Evolutionary conservation across 768 basidiomycete genomes (phyloP).

Genomic region (Collybia sordida): DNA sequence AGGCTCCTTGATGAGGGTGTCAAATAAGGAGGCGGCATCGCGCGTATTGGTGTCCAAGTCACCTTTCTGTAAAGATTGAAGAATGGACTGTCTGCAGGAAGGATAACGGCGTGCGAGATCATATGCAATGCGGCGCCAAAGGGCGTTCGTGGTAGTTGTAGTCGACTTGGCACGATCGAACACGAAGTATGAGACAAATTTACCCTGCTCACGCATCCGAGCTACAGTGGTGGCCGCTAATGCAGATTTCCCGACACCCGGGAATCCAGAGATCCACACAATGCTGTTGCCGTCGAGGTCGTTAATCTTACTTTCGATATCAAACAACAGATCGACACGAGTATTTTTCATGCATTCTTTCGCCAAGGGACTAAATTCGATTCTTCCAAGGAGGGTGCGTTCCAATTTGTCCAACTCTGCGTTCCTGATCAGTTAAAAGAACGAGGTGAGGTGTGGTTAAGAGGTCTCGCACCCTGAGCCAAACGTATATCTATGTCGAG

Average conservation of each 20-base stretch:
- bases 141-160: slow-evolving; percentile 5
- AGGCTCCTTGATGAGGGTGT: slow-evolving; percentile 17
- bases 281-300: slow-evolving; percentile 16
- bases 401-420: too few relatives aligned
- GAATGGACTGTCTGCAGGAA: slow-evolving; percentile 7
- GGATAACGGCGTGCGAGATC: slow-evolving; percentile 17
- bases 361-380: background rate
- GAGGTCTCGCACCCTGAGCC: too few relatives aligned
- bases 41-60: slow-evolving; percentile 11
- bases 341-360: slow-evolving; percentile 14
- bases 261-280: slow-evolving; percentile 19
- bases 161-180: slow-evolving; percentile 14
- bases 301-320: slow-evolving; percentile 5
- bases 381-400: too few relatives aligned
- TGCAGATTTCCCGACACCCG: slow-evolving; percentile 23
- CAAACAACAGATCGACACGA: background rate
- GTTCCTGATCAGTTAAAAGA: too few relatives aligned
- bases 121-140: slow-evolving; percentile 18
- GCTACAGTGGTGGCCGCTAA: slow-evolving; percentile 13
- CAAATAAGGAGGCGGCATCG: slow-evolving; percentile 14
- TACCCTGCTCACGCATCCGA: background rate
- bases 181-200: slow-evolving; percentile 13
- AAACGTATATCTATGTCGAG: too few relatives aligned
- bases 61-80: slow-evolving; percentile 12
- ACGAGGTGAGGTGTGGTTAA: too few relatives aligned